Evolutionary conservation across 768 basidiomycete genomes (phyloP).

Genomic region (Mycena albidolilacea): DNA sequence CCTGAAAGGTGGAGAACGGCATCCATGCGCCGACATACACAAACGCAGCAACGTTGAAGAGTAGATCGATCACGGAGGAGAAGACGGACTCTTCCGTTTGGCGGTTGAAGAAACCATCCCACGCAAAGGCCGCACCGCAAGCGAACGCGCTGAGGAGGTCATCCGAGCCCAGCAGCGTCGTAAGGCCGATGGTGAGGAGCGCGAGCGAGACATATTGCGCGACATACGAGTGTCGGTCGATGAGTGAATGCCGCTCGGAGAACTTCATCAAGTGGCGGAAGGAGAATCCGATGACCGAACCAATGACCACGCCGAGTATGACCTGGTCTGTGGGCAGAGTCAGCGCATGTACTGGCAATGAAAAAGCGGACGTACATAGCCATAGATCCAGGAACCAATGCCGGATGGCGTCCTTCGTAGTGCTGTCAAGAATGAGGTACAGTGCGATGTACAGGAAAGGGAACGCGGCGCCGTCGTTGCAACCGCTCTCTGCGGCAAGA

Average conservation of each 20-base stretch:
- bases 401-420: slow-evolving; percentile 74
- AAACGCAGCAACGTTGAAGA: slow-evolving; percentile 97
- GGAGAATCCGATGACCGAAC: slow-evolving; percentile 78
- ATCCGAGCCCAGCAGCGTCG: slow-evolving; percentile 89
- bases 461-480: slow-evolving; percentile 98
- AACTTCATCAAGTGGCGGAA: slow-evolving; percentile 96
- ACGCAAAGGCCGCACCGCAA: slow-evolving; percentile 96
- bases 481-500: slow-evolving; percentile 85
- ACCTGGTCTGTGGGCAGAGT: slow-evolving; percentile 76
- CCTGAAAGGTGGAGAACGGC: slow-evolving; percentile 88
- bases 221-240: slow-evolving; percentile 95
- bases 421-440: slow-evolving; percentile 83
- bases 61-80: slow-evolving; percentile 94
- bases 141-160: slow-evolving; percentile 95
- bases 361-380: slow-evolving; percentile 73
- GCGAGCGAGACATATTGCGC: slow-evolving; percentile 92
- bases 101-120: slow-evolving; percentile 95
- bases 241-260: slow-evolving; percentile 87
- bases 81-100: slow-evolving; percentile 97
- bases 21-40: slow-evolving; percentile 98
- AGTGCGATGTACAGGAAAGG: slow-evolving; percentile 94
- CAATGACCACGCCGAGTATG: slow-evolving; percentile 80
- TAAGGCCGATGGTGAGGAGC: slow-evolving; percentile 87
- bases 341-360: slow-evolving; percentile 26
- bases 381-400: slow-evolving; percentile 93